phyloP scores from a whole-genome alignment of 805 yeast genomes.

The Metschnikowia matae region DNA sequence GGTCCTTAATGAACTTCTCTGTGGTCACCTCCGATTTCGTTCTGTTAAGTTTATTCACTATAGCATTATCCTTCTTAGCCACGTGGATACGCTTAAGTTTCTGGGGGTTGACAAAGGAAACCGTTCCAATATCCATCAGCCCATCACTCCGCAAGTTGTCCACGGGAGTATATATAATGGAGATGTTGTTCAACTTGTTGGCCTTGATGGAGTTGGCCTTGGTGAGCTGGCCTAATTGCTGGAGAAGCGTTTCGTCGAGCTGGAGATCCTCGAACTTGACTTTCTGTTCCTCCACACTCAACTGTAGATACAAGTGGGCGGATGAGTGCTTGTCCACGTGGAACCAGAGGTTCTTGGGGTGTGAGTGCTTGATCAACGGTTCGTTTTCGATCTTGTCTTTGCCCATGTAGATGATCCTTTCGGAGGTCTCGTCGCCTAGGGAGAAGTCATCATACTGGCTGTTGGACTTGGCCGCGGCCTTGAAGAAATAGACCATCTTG shows the following conservation, averaged over 20 bases:
- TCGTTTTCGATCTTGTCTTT: conserved; percentile 67
- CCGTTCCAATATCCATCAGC: conserved; percentile 76
- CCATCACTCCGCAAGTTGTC: conserved; percentile 62
- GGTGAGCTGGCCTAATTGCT: conserved; percentile 60
- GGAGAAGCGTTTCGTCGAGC: conserved; percentile 43
- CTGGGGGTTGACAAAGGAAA: conserved; percentile 60
- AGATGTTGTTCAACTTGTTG: conserved; percentile 61
- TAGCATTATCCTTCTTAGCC: conserved; percentile 51
- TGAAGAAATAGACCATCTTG: conserved; percentile 18
- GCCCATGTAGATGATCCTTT: conserved; percentile 54
- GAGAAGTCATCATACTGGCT: conserved; percentile 17
- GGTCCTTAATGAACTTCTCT: conserved; percentile 38
- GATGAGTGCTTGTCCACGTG: conserved; percentile 75
- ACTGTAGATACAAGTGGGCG: conserved; percentile 70
- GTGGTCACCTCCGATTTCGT: conserved; percentile 56
- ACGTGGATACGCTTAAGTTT: conserved; percentile 51
- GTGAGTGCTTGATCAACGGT: conserved; percentile 53
- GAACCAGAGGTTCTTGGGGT: conserved; percentile 70
- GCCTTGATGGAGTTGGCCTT: conserved; percentile 77
- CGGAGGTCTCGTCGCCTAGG: conserved; percentile 8
- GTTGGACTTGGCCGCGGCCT: conserved; percentile 10
- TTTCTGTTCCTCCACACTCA: conserved; percentile 45
- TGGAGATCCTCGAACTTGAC: conserved; percentile 36
- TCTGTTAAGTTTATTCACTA: conserved; percentile 60
- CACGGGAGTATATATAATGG: conserved; percentile 72